Evolutionary conservation across 2,329 filamentous ascomycete species (phyloP), one percentile per base, ranked within the genome.

Genomic region (Fusarium luffae): DNA sequence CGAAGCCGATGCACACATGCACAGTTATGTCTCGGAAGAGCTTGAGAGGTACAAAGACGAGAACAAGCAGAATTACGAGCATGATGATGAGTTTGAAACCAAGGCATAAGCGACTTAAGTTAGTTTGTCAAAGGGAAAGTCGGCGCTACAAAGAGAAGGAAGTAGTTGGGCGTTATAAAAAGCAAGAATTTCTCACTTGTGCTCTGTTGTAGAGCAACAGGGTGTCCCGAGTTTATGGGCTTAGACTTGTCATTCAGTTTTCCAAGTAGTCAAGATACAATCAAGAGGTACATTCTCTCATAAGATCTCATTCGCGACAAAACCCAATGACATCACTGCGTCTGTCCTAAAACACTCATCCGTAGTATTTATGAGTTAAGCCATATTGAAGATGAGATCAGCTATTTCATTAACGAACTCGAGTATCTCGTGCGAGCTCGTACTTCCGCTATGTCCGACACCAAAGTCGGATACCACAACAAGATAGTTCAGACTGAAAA

Each of bases 1-100:
- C 34, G 85, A 89, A 75, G 88, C 89, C 0, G 87, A 93, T 74
- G 84, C 87, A 58, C 92, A 96, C 71, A 88, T 97, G 76, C 90
- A 93, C 65, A 87, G 89, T 70, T 97, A 97, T 78, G 92, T 98
- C 59, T 89, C 88, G 30, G 91, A 94, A 68, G 92, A 97, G 81
- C 84, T 98, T 61, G 86, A 91, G 78, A 85, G 90, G 59, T 90
- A 96, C 75, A 89, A 75, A 68, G 75, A 77, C 25, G 76, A 78
- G 21, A 73, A 71, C 54, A 52, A 59, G 7, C 62, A 70, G 16
- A 73, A 66, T 44, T 75, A 75, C 25, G 75, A 68, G 18, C 73
- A 79, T 13, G 82, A 78, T 13, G 84, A 86, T 40, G 85, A 87
- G 74, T 81, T 82, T 68, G 85, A 86, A 75, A 79, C 84, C 12